A percentile compares a stretch with the other conserved stretches of the same genome.
Evolutionary conservation across 768 basidiomycete genomes (phyloP).

Genomic region (Hydnum rufescens): DNA sequence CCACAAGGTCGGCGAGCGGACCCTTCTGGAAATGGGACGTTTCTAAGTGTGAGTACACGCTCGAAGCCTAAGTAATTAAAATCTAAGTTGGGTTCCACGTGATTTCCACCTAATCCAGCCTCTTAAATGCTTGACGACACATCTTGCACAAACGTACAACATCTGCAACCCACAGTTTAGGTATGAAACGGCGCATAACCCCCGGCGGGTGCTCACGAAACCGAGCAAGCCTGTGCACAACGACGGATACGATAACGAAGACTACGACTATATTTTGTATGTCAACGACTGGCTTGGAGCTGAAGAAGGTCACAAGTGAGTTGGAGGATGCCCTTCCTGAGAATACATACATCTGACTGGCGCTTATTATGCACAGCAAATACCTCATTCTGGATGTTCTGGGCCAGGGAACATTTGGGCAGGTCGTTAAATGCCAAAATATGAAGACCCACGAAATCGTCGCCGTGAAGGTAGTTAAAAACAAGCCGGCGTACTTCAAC

Average conservation of each 20-base stretch:
- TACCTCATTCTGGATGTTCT: conserved; percentile 96
- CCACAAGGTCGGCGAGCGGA: conserved; percentile 58
- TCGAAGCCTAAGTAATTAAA: conserved; percentile 3
- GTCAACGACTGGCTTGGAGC: conserved; percentile 95
- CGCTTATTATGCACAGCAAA: conserved; percentile 23
- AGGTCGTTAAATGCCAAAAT: conserved; percentile 99
- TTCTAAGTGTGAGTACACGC: conserved; percentile 49
- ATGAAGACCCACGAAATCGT: conserved; percentile 98
- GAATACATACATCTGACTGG: conserved; percentile 6
- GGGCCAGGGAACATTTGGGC: conserved; percentile 97
- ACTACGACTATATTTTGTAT: conserved; percentile 97
- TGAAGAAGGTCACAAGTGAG: conserved; percentile 88
- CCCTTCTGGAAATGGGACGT: conserved; percentile 36
- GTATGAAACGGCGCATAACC: conserved; percentile 90
- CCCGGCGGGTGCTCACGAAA: conserved; percentile 89
- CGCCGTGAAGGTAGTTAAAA: conserved; percentile 98
- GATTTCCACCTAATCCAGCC: conserved; percentile 27
- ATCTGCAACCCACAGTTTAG: conserved; percentile 90
- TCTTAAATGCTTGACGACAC: conserved; percentile 54
- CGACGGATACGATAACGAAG: conserved; percentile 96
- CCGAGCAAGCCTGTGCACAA: conserved; percentile 92
- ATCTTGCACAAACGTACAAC: conserved; percentile 76
- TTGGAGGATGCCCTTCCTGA: conserved; percentile 13
- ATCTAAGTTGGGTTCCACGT: conserved; percentile 10
- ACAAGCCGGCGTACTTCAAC: conserved; percentile 98